phyloP scores from a whole-genome alignment of 148 eudicot genomes.

The Silene conica region DNA sequence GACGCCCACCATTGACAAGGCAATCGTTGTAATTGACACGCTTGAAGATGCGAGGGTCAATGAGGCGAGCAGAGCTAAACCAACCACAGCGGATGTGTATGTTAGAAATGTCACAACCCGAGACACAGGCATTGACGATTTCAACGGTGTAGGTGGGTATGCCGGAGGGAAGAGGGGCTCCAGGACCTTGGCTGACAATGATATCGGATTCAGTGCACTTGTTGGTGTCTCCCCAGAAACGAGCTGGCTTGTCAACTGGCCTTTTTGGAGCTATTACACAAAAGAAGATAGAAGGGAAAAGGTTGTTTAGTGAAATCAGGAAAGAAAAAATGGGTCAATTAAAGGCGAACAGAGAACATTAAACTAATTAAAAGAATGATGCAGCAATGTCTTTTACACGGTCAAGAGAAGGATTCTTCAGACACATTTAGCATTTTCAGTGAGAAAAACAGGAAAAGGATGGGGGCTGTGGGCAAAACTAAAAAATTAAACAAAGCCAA shows the following conservation, averaged over 20 bases:
- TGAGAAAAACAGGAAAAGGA: background rate
- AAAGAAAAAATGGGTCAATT: background rate
- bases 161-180: conserved; percentile 67
- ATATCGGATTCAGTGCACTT: conserved; percentile 52
- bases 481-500: conserved; percentile 7
- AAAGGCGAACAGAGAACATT: background rate
- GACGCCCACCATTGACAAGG: conserved; percentile 60
- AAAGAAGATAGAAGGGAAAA: background rate
- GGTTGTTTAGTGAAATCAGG: conserved; percentile 6
- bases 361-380: background rate
- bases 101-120: conserved; percentile 61
- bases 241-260: conserved; percentile 37
- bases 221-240: conserved; percentile 55
- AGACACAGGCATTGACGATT: conserved; percentile 53
- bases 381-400: conserved; percentile 12
- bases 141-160: conserved; percentile 82
- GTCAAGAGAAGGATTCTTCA: background rate
- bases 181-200: conserved; percentile 49
- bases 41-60: conserved; percentile 58
- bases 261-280: conserved; percentile 28
- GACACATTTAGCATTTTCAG: conserved; percentile 23
- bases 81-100: conserved; percentile 76
- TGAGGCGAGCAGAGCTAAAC: conserved; percentile 76
- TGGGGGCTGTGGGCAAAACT: background rate
- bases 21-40: conserved; percentile 59